Base-by-base conservation (phyloP, 495 filamentous ascomycete species). In the Podospora sp. region DNA sequence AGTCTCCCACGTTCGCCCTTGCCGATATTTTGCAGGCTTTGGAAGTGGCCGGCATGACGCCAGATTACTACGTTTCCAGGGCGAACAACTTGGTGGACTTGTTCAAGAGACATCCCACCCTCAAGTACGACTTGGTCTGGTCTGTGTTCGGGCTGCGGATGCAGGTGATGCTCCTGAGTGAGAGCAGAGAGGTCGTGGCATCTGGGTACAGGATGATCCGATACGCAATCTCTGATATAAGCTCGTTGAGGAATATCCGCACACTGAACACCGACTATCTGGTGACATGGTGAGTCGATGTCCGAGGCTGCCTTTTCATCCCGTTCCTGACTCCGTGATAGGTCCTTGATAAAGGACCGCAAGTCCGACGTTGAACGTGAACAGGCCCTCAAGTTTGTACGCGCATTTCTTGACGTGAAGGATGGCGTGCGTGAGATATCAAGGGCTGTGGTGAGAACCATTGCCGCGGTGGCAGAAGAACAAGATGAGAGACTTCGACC, bases 101-200 rank as follows among this genome's bases (percentile, higher is more conserved):
- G 36, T 96, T 99, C 79, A 97, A 94, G 73, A 85, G 92, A 36
- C 87, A 98, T 80, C 93, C 92, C 5, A 94, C 93, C 2, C 81
- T 98, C 51, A 98, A 98, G 72, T 96, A 97, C 76, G 95, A 99
- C 74, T 82, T 99, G 67, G 93, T 89, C 18, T 99, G 95, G 95
- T 89, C 93, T 6, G 89, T 93, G 0, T 99, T 98, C 78, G 96
- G 96, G 1, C 77, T 94, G 26, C 87, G 96, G 24, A 92, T 97
- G 78, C 95, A 99, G 75, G 89, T 90, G 60, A 93, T 99, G 92
- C 88, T 99, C 61, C 82, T 99, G 64, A 96, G 93, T 72, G 93
- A 96, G 65, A 97, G 90, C 77, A 90, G 94, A 71, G 95, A 99
- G 76, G 93, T 97, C 29, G 92, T 97, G 11, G 96, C 95, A 29